Conservation (phyloP, 176 grass and related monocot species). For the Avena atlantica region DNA sequence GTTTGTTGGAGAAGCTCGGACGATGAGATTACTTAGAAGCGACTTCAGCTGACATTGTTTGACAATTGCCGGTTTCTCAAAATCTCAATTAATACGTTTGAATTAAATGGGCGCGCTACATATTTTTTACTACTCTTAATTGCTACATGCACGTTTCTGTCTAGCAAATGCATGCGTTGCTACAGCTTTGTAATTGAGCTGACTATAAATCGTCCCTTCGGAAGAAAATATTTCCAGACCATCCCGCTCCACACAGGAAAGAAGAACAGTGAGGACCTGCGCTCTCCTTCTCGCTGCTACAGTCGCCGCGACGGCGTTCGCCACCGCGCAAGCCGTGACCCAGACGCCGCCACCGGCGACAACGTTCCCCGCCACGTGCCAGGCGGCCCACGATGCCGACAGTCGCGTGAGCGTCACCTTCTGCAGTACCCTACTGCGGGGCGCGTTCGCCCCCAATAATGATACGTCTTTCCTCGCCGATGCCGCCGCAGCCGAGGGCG, state of each 20-base stretch:
- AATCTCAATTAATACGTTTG: neutral
- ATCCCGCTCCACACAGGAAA: neutral
- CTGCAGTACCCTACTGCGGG: neutral
- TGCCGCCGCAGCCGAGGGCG: neutral
- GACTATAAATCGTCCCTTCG: neutral
- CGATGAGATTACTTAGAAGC: no score
- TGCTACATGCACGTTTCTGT: neutral
- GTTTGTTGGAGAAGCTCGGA: no score
- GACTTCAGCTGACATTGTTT: no score
- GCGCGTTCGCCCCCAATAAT: neutral
- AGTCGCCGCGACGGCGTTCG: neutral
- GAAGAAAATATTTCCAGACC: neutral
- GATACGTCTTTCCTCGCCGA: neutral
- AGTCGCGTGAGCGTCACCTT: neutral
- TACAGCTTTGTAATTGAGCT: neutral
- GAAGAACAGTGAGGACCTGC: slow-evolving; percentile 1
- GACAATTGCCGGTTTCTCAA: neutral
- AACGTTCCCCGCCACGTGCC: neutral
- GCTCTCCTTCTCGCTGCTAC: neutral
- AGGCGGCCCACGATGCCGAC: slow-evolving; percentile 24
- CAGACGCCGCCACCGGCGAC: neutral
- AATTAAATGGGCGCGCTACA: neutral
- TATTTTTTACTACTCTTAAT: neutral
- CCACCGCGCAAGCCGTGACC: neutral
- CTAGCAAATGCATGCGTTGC: neutral